Conservation (phyloP, 495 filamentous ascomycete genomes). For the Penicillium simplicissimum region DNA sequence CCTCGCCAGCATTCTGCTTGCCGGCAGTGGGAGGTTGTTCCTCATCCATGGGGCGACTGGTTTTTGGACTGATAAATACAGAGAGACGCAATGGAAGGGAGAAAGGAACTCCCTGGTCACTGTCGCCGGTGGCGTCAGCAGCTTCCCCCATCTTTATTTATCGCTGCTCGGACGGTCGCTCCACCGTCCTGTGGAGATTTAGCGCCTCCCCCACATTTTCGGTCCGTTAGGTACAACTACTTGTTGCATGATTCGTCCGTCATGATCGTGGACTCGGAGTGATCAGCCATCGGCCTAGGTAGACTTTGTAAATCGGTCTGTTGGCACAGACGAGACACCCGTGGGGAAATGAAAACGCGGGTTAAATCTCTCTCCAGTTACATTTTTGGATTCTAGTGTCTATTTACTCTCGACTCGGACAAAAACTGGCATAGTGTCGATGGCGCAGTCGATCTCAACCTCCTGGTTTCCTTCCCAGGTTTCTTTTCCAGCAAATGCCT, state of each 20-base stretch:
- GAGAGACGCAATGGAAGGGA: neutral
- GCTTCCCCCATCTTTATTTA: neutral
- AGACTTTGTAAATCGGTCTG: no score
- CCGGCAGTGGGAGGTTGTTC: neutral
- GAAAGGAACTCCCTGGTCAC: neutral
- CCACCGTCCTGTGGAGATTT: neutral
- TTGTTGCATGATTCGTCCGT: no score
- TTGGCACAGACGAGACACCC: no score
- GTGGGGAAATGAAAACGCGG: no score
- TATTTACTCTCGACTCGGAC: neutral
- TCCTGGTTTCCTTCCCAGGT: constrained; percentile 3
- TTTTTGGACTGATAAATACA: neutral
- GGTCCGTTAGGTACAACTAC: neutral
- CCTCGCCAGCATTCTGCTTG: neutral
- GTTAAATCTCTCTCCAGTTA: neutral
- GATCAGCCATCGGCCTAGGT: no score
- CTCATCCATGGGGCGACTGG: neutral
- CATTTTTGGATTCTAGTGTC: neutral
- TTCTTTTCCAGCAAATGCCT: neutral
- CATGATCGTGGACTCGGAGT: no score
- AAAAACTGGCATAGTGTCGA: constrained; percentile 8
- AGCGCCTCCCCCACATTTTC: neutral
- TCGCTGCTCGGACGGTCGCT: neutral
- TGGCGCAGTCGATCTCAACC: neutral
- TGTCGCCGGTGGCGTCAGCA: neutral